phyloP scores from a whole-genome alignment of 176 grass and related monocot species.

The Musa schizocarpa region DNA sequence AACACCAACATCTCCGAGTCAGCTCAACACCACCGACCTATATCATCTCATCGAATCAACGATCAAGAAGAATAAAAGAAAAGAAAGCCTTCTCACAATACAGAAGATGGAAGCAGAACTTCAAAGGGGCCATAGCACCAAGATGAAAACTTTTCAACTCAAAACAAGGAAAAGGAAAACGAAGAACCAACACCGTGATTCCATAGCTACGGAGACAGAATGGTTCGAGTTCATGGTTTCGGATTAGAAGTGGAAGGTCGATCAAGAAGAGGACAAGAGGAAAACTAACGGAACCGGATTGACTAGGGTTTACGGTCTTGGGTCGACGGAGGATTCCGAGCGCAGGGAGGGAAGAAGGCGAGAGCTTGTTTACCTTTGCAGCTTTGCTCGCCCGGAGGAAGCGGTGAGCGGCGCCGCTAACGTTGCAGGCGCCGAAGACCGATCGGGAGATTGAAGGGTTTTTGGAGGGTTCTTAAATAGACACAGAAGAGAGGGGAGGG shows the following conservation, averaged over 20 bases:
- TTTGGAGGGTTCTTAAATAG: neutral
- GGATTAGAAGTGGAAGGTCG: neutral
- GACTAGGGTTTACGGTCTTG: neutral
- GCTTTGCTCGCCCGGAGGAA: neutral
- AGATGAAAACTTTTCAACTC: neutral
- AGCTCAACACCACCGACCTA: neutral
- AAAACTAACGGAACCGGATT: neutral
- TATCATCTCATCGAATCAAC: neutral
- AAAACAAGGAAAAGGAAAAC: neutral
- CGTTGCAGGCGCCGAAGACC: neutral
- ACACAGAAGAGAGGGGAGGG: neutral
- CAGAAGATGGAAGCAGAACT: neutral
- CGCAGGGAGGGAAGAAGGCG: neutral
- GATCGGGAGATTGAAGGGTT: neutral
- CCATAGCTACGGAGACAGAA: neutral
- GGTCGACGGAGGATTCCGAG: neutral
- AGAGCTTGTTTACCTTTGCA: neutral
- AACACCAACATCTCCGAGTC: slow-evolving; percentile 52
- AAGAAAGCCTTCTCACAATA: no score
- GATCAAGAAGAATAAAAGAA: neutral
- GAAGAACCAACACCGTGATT: neutral
- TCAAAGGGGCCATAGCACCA: neutral
- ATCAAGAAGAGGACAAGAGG: neutral
- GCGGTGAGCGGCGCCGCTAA: neutral
- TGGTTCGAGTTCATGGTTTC: neutral